Base-by-base conservation (phyloP, 352 stramenopile genomes). In the Phytophthora sansomeana region DNA sequence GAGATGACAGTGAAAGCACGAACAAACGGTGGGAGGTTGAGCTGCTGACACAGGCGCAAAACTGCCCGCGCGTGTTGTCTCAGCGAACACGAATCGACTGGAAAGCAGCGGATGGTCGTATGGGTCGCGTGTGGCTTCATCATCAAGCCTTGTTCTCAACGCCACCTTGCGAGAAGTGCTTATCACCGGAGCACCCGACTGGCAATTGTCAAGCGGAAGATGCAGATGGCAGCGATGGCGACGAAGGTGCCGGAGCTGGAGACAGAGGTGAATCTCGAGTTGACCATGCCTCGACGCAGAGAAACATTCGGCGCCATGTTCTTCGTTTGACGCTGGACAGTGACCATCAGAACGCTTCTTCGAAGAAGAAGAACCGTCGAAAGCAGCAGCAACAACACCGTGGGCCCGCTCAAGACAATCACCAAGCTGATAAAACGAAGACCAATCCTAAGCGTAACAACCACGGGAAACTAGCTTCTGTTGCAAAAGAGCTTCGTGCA, bases 41-140 rank as follows among this genome's bases (percentile, higher is more conserved):
- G 28, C 58, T 86, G 19, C 19, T 69, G 32, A 67, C 58, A 3
- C 64, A 66, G 19, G 59, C 63, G 19, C 52, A 64, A 44, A 56
- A 74, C 9, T 86, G 73, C 44, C 75, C 75, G 24, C 61, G 61
- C 9, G n/a, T 35, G 26, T 62, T 86, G 38, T 58, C 51, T 13
- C 32, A 56, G 16, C 75, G 58, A 67, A 83, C 77, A 5, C 72
- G 75, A 8, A 53, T 86, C n/a, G 66, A 86, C 41, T 86, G 76
- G 62, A 73, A 76, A 33, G 43, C 71, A 4, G 30, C 49, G 6
- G 69, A 77, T 58, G 56, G 72, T 36, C 56, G 52, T 21, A 28
- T 33, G 24, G 67, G 64, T 21, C 39, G 49, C 10, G 69, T 86
- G 35, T 86, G 78, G 78, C n/a, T 86, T 61, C 75, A 84, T 69